Base-by-base conservation (phyloP, 2,329 filamentous ascomycete genomes). In the Gliomastix tumulicola region DNA sequence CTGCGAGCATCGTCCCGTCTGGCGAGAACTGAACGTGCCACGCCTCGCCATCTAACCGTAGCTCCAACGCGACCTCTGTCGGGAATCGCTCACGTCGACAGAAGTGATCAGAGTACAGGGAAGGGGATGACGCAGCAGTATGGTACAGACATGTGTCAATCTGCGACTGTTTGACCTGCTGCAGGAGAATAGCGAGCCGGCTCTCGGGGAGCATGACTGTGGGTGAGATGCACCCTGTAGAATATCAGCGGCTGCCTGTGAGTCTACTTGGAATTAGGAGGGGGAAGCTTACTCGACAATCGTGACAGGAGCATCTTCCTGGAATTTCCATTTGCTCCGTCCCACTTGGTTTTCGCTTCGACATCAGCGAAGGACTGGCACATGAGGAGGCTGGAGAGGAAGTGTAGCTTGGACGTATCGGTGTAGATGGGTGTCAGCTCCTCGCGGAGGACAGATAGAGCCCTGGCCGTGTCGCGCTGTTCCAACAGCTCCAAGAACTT, bases 191-290 rank as follows among this genome's bases (percentile, higher is more conserved):
- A 3, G 88, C 87, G 31, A 98, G 69, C 7, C 92, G 82, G 56
- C 92, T 86, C 53, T 95, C 87, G 2, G 92, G 92, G 37, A 98
- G 84, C 89, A 98, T 97, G 31, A 95, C 86, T 5, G 88, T 92
- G 0, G 92, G 90, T 2, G 92, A 95, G 56, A 98, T 94, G 39
- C 79, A 95, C 67, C 74, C 85, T 90, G 48, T 23, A 22, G 36
- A 30, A 33, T 21, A 30, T 63, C 37, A 56, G 41, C 36, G 35
- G 16, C 34, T 37, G n/a, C 7, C 22, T 31, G 18, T n/a, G n/a
- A n/a, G n/a, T n/a, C n/a, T n/a, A n/a, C n/a, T n/a, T n/a, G n/a
- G n/a, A n/a, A n/a, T n/a, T n/a, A n/a, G n/a, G n/a, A n/a, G n/a
- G n/a, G 15, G 23, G 17, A 28, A 13, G 62, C 77, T 62, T 66